Evolutionary conservation across 805 yeast species (phyloP), one percentile per base, ranked within the genome.

Genomic region (Ogataea nitratoaversa): DNA sequence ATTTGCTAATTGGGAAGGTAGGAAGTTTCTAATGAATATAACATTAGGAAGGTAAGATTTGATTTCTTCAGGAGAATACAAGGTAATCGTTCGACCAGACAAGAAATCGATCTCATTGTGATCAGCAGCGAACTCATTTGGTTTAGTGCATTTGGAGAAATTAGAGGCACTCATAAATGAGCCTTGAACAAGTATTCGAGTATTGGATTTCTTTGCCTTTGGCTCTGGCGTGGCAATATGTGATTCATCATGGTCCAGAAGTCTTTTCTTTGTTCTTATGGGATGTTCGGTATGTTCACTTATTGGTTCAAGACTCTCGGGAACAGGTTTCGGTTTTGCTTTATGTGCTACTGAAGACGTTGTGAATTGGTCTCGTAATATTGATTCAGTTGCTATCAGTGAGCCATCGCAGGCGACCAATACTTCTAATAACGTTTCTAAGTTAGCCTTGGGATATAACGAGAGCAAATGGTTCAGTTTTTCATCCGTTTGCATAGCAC

Each of bases 381-480:
- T 48, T 0, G 47, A 29, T 31, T 66, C 66, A 1, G 79, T 73
- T 8, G 56, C 42, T 8, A 59, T 55, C 1, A 79, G 30, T 2
- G 81, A 72, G 1, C 84, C 87, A 32, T 68, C 65, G 49, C 84
- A 79, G 0, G 73, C 60, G 1, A 69, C 37, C 11, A 83, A 62
- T 3, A 83, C 53, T 37, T 82, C 88, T 4, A 71, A 52, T 4
- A 80, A 55, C 0, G 64, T 57, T 2, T 57, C 66, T 5, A 54
- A 60, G 29, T 66, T 73, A 3, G 68, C 73, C 0, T 44, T 53
- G 0, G 84, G 82, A 42, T 70, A 76, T 27, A 52, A 53, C 5
- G 47, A 45, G 31, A 53, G 43, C 24, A 79, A 59, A 9, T 52
- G 46, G 3, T 47, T 50, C 4, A 79, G 43, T 52, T 72, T 74